A percentile compares a stretch with the other conserved stretches of the same genome.
Conservation (phyloP, 805 yeast genomes). For the Metschnikowia bowlesiae region DNA sequence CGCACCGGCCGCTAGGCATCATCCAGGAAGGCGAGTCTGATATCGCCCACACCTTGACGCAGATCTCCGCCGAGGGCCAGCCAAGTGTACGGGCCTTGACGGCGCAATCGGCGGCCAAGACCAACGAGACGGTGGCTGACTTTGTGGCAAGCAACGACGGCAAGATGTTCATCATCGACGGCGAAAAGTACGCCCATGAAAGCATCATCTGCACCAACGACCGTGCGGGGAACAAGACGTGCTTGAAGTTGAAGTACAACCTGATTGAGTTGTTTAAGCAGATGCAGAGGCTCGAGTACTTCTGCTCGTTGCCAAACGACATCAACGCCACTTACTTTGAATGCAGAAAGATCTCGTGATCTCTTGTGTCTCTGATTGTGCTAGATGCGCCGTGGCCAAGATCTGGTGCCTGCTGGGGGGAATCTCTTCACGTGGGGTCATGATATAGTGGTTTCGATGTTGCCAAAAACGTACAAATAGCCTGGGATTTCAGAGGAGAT, state of each 20-base stretch:
- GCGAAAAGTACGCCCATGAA: conserved; percentile 32
- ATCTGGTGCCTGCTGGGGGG: no score
- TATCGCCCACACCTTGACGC: conserved; percentile 17
- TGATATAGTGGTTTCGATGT: no score
- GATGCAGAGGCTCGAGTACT: conserved; percentile 47
- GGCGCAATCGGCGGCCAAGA: conserved; percentile 9
- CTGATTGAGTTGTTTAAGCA: conserved; percentile 42
- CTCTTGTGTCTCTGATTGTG: background rate
- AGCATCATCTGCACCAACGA: conserved; percentile 46
- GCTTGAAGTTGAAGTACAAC: conserved; percentile 39
- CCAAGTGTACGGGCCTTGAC: conserved; percentile 9
- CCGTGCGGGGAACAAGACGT: conserved; percentile 43
- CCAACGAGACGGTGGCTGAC: conserved; percentile 22
- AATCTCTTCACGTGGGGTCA: no score
- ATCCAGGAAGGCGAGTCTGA: conserved; percentile 13
- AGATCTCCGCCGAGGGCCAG: conserved; percentile 11
- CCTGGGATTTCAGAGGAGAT: no score
- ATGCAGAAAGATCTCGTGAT: conserved; percentile 38
- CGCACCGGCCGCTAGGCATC: conserved; percentile 13
- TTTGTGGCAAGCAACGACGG: conserved; percentile 30
- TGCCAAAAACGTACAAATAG: no score
- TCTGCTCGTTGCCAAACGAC: conserved; percentile 47
- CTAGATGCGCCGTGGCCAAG: background rate
- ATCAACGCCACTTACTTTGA: conserved; percentile 49
- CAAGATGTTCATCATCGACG: conserved; percentile 39